These are phyloP conservation scores for Phytopythium litorale DNA, from an alignment of 352 stramenopile genomes.

Conservation along the genomic window DNA sequence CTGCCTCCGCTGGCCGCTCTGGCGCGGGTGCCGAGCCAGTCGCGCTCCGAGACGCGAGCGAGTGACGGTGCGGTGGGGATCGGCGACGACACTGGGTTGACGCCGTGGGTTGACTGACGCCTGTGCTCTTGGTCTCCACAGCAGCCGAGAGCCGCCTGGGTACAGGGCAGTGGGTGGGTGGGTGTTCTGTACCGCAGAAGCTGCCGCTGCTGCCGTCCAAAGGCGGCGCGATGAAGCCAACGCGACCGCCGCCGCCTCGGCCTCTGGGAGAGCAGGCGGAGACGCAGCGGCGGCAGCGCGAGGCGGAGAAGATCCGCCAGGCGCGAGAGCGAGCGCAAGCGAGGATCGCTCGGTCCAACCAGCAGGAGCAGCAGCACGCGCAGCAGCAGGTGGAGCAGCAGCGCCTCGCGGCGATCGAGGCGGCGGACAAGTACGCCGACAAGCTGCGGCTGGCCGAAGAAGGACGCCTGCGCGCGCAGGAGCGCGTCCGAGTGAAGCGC, in stretches of 20 bases:
- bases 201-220: constrained; percentile 19
- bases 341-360: constrained; percentile 36
- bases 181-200: background rate
- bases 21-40: background rate
- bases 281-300: constrained; percentile 27
- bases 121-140: too few relatives aligned
- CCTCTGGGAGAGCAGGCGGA: background rate
- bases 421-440: constrained; percentile 24
- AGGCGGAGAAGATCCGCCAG: constrained; percentile 43
- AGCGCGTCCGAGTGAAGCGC: constrained; percentile 33
- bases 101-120: too few relatives aligned
- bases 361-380: constrained; percentile 28
- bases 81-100: background rate
- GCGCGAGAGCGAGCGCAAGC: constrained; percentile 56
- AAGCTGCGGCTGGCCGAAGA: constrained; percentile 28
- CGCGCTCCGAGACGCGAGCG: background rate
- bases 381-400: constrained; percentile 19
- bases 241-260: background rate
- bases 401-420: constrained; percentile 6
- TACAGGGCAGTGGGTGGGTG: background rate
- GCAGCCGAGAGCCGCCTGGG: background rate
- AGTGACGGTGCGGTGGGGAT: background rate
- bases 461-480: constrained; percentile 38
- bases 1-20: background rate
- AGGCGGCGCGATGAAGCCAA: background rate